These are phyloP conservation scores for Nakaseomyces kungkrabaensis DNA, from an alignment of 1,139 yeast genomes.

Conservation along the genomic window DNA sequence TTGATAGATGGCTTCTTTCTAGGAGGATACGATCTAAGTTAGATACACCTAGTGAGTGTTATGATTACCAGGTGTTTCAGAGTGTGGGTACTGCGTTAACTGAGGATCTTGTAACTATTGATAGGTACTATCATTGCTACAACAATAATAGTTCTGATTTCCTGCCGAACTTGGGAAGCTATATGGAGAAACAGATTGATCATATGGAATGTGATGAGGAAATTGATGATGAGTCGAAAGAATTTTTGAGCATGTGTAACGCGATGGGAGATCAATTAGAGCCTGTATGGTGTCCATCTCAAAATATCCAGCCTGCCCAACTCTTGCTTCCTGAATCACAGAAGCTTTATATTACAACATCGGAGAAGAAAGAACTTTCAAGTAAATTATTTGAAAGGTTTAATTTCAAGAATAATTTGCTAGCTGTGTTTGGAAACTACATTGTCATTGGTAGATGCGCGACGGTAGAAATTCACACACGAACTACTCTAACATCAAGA, in stretches of 20 bases:
- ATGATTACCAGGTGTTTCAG: constrained; percentile 3
- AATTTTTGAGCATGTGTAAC: constrained; percentile 1
- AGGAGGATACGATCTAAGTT: constrained; percentile 3
- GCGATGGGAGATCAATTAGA: constrained; percentile 11
- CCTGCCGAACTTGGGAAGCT: neutral
- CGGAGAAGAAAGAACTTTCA: neutral
- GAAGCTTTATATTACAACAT: constrained; percentile 9
- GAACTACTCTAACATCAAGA: neutral
- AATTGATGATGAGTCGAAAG: constrained; percentile 1
- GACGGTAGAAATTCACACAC: constrained; percentile 7
- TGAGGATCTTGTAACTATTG: constrained; percentile 1
- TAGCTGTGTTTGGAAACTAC: constrained; percentile 9
- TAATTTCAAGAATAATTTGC: constrained; percentile 11
- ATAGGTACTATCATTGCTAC: constrained; percentile 2
- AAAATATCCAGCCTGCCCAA: constrained; percentile 16
- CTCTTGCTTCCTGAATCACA: constrained; percentile 14
- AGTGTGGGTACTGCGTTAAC: constrained; percentile 1
- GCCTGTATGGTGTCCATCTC: constrained; percentile 18
- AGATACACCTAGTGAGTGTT: constrained; percentile 1
- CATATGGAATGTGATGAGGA: neutral
- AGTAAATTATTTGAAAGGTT: constrained; percentile 4
- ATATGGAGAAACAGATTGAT: neutral
- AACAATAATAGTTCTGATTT: neutral
- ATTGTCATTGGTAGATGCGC: constrained; percentile 8
- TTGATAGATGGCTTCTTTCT: constrained; percentile 6